A percentile compares a stretch with the other conserved stretches of the same genome.
Conservation (phyloP, 371 early-diverging fungal species). For the Mortierella sp. region DNA sequence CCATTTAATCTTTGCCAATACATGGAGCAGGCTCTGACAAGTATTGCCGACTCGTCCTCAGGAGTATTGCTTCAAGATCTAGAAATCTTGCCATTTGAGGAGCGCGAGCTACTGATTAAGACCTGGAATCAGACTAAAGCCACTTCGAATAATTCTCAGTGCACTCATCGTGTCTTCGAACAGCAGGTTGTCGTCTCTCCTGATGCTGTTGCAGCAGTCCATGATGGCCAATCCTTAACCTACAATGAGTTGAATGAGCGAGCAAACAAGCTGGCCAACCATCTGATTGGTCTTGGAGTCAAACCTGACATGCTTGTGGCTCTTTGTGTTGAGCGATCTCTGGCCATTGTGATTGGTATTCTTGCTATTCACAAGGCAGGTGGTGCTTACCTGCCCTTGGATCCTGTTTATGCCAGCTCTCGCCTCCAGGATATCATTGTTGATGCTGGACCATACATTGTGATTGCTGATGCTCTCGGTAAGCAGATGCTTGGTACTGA, state of each 20-base stretch:
- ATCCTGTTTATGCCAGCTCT: conserved; percentile 12
- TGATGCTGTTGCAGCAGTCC: conserved; percentile 27
- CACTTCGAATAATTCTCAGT: background rate
- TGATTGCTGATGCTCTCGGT: too few species aligned
- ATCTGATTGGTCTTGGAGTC: conserved; percentile 18
- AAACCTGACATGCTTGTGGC: conserved; percentile 22
- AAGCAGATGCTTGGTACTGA: too few species aligned
- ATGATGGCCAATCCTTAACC: conserved; percentile 21
- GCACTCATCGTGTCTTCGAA: conserved; percentile 19
- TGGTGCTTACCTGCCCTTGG: conserved; percentile 27
- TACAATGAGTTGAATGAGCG: conserved; percentile 23
- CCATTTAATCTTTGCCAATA: too few species aligned
- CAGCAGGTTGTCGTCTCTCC: conserved; percentile 13
- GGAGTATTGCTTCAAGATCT: too few species aligned
- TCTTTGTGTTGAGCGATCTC: conserved; percentile 21
- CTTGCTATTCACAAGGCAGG: conserved; percentile 29
- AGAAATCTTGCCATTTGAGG: too few species aligned
- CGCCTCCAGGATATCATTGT: conserved; percentile 3
- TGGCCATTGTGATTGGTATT: conserved; percentile 10
- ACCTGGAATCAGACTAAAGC: too few species aligned
- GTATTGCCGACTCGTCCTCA: too few species aligned
- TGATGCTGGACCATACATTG: too few species aligned
- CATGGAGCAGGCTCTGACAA: too few species aligned
- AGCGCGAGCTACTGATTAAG: too few species aligned
- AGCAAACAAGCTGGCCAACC: conserved; percentile 14